Percentiles rank a stretch among this genome's conserved stretches.
These are phyloP conservation scores for Neurospora cerealis DNA, from an alignment of 495 filamentous ascomycete species.

Conservation along the genomic window DNA sequence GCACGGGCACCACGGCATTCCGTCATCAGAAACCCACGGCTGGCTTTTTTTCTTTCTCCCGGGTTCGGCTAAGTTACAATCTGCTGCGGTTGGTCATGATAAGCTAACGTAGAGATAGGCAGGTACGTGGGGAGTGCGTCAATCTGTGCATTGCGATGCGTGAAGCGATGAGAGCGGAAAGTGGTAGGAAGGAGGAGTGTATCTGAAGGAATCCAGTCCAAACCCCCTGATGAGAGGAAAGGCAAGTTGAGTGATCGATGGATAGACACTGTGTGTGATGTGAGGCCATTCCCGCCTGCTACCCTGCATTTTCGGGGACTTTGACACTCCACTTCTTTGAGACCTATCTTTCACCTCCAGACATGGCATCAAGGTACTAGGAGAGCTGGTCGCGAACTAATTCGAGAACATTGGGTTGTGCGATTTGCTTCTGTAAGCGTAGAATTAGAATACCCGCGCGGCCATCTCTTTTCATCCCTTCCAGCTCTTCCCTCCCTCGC, in stretches of 20 bases:
- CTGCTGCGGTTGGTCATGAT: background rate
- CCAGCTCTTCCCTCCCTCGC: background rate
- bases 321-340: background rate
- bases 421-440: background rate
- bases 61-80: background rate
- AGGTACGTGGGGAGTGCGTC: background rate
- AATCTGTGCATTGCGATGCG: background rate
- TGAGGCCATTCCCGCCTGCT: background rate
- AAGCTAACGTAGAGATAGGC: background rate
- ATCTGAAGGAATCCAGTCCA: background rate
- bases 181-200: background rate
- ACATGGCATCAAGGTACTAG: background rate
- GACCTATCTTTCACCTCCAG: background rate
- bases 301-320: background rate
- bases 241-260: background rate
- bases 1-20: background rate
- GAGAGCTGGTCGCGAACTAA: background rate
- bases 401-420: background rate
- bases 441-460: background rate
- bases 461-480: background rate
- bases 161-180: background rate
- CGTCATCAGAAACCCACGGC: background rate
- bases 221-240: background rate
- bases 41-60: constrained; percentile 1
- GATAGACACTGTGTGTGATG: background rate